A percentile compares a stretch with the other conserved stretches of the same genome.
phyloP scores from a whole-genome alignment of 2,329 filamentous ascomycete species.

The Fusarium sp. region DNA sequence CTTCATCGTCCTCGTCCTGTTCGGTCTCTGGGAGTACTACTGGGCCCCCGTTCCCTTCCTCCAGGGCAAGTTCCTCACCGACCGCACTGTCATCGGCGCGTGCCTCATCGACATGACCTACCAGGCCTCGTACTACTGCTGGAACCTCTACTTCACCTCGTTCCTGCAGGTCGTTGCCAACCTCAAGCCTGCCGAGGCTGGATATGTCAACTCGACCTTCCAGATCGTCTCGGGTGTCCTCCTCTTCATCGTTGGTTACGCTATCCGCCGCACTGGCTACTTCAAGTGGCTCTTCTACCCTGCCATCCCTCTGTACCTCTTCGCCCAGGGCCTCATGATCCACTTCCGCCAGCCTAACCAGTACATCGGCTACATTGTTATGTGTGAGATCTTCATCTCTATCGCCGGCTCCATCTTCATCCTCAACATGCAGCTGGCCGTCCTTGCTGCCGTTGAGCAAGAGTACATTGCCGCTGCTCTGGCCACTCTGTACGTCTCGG shows the following conservation, averaged over 20 bases:
- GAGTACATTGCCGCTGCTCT: constrained; percentile 64
- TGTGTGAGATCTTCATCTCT: constrained; percentile 66
- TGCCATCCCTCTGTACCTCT: constrained; percentile 65
- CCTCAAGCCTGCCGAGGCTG: constrained; percentile 55
- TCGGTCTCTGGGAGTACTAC: constrained; percentile 68
- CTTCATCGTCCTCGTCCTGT: constrained; percentile 65
- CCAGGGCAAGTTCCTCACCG: constrained; percentile 61
- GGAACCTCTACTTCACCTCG: constrained; percentile 67
- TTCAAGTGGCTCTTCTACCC: constrained; percentile 61
- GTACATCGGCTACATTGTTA: constrained; percentile 61
- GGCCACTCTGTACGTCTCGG: constrained; percentile 58
- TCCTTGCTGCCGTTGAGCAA: constrained; percentile 67
- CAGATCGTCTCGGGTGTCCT: constrained; percentile 64
- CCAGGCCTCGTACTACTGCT: constrained; percentile 63
- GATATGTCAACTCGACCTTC: constrained; percentile 63
- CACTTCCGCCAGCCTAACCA: constrained; percentile 53
- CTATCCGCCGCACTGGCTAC: constrained; percentile 58
- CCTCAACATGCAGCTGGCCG: constrained; percentile 66
- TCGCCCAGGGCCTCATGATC: constrained; percentile 58
- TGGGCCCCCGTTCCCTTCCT: constrained; percentile 70
- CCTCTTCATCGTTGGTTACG: constrained; percentile 60
- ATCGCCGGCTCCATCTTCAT: constrained; percentile 66
- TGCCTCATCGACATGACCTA: constrained; percentile 59
- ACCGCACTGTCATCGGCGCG: constrained; percentile 64
- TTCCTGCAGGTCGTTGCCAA: constrained; percentile 66